Evolutionary conservation across 2,329 filamentous ascomycete species (phyloP).

Genomic region (Myriosclerotinia curreyana): DNA sequence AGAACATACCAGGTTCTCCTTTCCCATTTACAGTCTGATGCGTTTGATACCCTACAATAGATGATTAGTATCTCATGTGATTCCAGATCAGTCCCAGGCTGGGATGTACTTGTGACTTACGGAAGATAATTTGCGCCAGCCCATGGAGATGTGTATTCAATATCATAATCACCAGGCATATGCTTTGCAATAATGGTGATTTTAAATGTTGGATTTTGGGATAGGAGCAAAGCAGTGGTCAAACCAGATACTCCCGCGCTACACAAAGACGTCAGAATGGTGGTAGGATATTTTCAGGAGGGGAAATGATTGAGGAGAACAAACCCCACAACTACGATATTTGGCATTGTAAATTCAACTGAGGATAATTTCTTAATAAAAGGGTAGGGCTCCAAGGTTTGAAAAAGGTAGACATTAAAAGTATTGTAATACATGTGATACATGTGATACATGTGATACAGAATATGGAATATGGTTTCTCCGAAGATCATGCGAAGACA

Average conservation of each 20-base stretch:
- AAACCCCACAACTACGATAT: constrained; percentile 43
- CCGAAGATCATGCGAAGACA: background rate
- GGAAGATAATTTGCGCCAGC: constrained; percentile 79
- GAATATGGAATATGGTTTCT: too few relatives aligned
- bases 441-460: background rate
- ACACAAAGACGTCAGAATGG: constrained; percentile 17
- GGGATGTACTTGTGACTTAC: constrained; percentile 46
- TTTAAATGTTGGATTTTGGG: constrained; percentile 52
- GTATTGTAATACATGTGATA: constrained; percentile 1
- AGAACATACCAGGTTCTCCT: constrained; percentile 62
- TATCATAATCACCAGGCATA: constrained; percentile 90
- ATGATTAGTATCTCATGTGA: constrained; percentile 31
- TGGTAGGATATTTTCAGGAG: background rate
- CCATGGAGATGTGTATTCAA: constrained; percentile 88
- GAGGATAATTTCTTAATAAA: background rate
- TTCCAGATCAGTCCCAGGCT: constrained; percentile 2
- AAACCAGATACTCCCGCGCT: constrained; percentile 65
- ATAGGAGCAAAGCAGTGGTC: constrained; percentile 61
- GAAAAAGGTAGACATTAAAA: background rate
- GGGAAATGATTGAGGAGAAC: constrained; percentile 24
- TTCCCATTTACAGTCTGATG: constrained; percentile 52
- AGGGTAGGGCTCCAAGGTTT: background rate
- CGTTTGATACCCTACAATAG: constrained; percentile 33
- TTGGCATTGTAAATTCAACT: constrained; percentile 33
- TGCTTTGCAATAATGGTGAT: constrained; percentile 79